These are phyloP conservation scores for Tuber brumale DNA, from an alignment of 495 filamentous ascomycete species.

Conservation along the genomic window DNA sequence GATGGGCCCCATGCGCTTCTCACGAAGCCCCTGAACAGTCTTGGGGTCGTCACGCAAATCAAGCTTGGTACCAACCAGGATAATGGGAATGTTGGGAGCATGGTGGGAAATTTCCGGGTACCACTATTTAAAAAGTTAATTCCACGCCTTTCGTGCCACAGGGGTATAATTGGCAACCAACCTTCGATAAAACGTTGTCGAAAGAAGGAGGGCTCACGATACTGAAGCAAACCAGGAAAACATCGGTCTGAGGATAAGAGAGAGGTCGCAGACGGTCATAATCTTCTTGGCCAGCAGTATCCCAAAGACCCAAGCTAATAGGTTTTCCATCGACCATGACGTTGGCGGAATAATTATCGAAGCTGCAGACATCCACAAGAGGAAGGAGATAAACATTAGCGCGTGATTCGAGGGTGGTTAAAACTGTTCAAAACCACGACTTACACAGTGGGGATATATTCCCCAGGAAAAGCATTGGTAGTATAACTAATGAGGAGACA, in stretches of 20 bases:
- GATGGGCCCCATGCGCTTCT: slow-evolving; percentile 86
- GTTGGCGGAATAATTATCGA: slow-evolving; percentile 98
- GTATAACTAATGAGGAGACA: slow-evolving; percentile 99
- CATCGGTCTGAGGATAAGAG: slow-evolving; percentile 95
- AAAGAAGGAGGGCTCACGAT: slow-evolving; percentile 96
- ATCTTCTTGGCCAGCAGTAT: slow-evolving; percentile 98
- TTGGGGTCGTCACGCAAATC: slow-evolving; percentile 87
- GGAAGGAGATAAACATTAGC: slow-evolving; percentile 10
- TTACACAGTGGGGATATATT: slow-evolving; percentile 99
- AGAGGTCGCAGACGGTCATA: slow-evolving; percentile 93
- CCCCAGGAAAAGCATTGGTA: slow-evolving; percentile 96
- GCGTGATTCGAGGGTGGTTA: background rate
- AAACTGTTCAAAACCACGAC: slow-evolving; percentile 43
- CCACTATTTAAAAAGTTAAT: slow-evolving; percentile 55
- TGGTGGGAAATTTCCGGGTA: slow-evolving; percentile 95
- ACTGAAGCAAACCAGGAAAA: slow-evolving; percentile 97
- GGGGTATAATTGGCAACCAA: slow-evolving; percentile 44
- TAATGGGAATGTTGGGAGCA: slow-evolving; percentile 90
- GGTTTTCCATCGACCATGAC: slow-evolving; percentile 98
- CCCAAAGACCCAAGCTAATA: slow-evolving; percentile 94
- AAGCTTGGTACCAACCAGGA: slow-evolving; percentile 94
- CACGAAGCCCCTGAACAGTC: slow-evolving; percentile 66
- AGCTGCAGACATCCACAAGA: slow-evolving; percentile 52
- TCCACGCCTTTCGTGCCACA: slow-evolving; percentile 9
- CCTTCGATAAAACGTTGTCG: slow-evolving; percentile 96